These are phyloP conservation scores for Lepraria neglecta DNA, from an alignment of 495 filamentous ascomycete species.

Conservation along the genomic window DNA sequence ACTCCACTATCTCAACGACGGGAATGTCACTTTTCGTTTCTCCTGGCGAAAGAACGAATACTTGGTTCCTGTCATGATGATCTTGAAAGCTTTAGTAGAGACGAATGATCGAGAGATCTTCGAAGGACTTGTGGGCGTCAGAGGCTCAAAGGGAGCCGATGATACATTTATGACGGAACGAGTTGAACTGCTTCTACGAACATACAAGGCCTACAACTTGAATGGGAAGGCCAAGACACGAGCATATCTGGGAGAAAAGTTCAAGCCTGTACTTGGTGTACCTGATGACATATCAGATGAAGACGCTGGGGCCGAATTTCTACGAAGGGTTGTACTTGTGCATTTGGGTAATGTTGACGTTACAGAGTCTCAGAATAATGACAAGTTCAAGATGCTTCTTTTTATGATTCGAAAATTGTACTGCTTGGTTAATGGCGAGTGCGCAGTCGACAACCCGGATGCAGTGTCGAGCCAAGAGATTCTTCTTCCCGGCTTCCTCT, in stretches of 20 bases:
- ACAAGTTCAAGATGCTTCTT: slow-evolving; percentile 90
- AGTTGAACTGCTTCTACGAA: slow-evolving; percentile 83
- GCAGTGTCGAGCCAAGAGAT: slow-evolving; percentile 92
- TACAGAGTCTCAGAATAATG: slow-evolving; percentile 69
- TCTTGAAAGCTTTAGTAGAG: slow-evolving; percentile 88
- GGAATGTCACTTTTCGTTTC: slow-evolving; percentile 93
- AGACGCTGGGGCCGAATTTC: slow-evolving; percentile 81
- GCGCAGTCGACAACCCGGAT: slow-evolving; percentile 89
- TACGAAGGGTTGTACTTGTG: slow-evolving; percentile 81
- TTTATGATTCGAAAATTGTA: slow-evolving; percentile 98
- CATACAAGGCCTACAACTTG: slow-evolving; percentile 82
- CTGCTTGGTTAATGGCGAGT: slow-evolving; percentile 84
- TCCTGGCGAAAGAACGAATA: slow-evolving; percentile 98
- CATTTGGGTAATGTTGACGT: slow-evolving; percentile 80
- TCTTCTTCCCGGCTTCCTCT: slow-evolving; percentile 84
- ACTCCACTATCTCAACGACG: slow-evolving; percentile 89
- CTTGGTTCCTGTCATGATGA: slow-evolving; percentile 89
- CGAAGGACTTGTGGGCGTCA: slow-evolving; percentile 71
- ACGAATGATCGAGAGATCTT: slow-evolving; percentile 96
- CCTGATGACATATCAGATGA: slow-evolving; percentile 74
- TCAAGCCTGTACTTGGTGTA: slow-evolving; percentile 76
- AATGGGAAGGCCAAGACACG: slow-evolving; percentile 72
- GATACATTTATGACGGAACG: slow-evolving; percentile 95
- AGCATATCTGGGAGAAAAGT: slow-evolving; percentile 79
- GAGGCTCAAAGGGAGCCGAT: slow-evolving; percentile 63